A percentile compares a stretch with the other conserved stretches of the same genome.
phyloP scores from a whole-genome alignment of 1,284 basidiomycete species.

The Apiotrichum montevideense region DNA sequence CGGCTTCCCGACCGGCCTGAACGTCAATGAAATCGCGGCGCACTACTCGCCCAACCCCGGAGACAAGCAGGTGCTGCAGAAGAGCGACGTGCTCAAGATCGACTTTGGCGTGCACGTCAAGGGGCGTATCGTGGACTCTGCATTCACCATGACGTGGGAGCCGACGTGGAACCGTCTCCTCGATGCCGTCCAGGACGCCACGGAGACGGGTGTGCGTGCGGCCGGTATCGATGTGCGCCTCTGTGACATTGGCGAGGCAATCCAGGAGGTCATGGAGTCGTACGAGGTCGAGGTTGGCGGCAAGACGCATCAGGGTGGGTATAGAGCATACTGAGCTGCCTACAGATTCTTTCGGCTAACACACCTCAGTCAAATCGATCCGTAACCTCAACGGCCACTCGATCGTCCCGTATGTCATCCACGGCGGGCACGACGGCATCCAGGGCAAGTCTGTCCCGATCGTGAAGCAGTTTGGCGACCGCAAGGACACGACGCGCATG shows the following conservation, averaged over 20 bases:
- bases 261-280: constrained; percentile 99
- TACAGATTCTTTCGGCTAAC: neutral
- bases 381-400: constrained; percentile 86
- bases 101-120: constrained; percentile 97
- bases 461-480: constrained; percentile 63
- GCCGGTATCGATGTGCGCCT: constrained; percentile 93
- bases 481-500: constrained; percentile 81
- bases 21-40: constrained; percentile 89
- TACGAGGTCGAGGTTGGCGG: constrained; percentile 91
- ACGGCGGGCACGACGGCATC: constrained; percentile 54
- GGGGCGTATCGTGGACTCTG: constrained; percentile 89
- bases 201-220: constrained; percentile 81
- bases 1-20: constrained; percentile 96
- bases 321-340: no score
- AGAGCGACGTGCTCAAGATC: constrained; percentile 88
- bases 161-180: constrained; percentile 84
- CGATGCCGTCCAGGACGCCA: constrained; percentile 88
- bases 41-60: constrained; percentile 97
- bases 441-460: constrained; percentile 75
- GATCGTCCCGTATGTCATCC: constrained; percentile 83
- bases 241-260: constrained; percentile 83
- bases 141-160: constrained; percentile 87
- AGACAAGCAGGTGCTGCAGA: constrained; percentile 76
- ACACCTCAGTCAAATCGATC: constrained; percentile 79
- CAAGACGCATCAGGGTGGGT: constrained; percentile 71